Conservation (phyloP, 106 monocot species). For the Posidonia australis region DNA sequence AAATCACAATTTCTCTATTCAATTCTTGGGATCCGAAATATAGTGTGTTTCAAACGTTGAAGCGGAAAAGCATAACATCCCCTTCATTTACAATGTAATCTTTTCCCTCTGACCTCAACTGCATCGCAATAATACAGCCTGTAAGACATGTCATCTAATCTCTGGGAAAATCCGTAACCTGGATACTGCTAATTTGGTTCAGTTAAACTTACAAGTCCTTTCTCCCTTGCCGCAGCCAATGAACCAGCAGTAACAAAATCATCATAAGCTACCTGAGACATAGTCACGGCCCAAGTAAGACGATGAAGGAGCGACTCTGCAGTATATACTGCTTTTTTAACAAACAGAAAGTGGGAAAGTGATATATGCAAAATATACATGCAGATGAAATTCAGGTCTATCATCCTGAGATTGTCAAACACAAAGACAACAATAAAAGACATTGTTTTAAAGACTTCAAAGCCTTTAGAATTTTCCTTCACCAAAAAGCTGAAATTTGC, state of each 20-base stretch:
- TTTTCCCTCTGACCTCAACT: slow-evolving; percentile 96
- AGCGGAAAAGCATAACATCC: slow-evolving; percentile 97
- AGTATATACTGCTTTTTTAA: neutral
- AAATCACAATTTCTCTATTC: neutral
- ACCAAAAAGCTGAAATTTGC: too few species aligned
- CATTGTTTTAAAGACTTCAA: too few species aligned
- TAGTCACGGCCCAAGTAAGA: neutral
- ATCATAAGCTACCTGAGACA: slow-evolving; percentile 71
- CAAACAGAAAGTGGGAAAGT: too few species aligned
- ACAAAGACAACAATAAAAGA: too few species aligned
- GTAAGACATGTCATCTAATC: neutral
- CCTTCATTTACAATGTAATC: slow-evolving; percentile 96
- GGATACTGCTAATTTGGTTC: neutral
- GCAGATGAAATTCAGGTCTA: too few species aligned
- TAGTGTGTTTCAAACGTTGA: slow-evolving; percentile 50
- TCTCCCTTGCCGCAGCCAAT: slow-evolving; percentile 86
- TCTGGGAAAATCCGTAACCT: neutral
- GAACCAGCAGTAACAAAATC: slow-evolving; percentile 93
- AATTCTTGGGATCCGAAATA: too few species aligned
- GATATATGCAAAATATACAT: too few species aligned
- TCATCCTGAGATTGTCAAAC: too few species aligned
- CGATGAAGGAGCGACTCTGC: neutral
- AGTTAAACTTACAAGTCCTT: slow-evolving; percentile 70
- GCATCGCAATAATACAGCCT: slow-evolving; percentile 13
- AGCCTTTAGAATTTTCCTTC: too few species aligned